Base-by-base conservation (phyloP, 2,329 filamentous ascomycete genomes). In the Diaporthe velutina region DNA sequence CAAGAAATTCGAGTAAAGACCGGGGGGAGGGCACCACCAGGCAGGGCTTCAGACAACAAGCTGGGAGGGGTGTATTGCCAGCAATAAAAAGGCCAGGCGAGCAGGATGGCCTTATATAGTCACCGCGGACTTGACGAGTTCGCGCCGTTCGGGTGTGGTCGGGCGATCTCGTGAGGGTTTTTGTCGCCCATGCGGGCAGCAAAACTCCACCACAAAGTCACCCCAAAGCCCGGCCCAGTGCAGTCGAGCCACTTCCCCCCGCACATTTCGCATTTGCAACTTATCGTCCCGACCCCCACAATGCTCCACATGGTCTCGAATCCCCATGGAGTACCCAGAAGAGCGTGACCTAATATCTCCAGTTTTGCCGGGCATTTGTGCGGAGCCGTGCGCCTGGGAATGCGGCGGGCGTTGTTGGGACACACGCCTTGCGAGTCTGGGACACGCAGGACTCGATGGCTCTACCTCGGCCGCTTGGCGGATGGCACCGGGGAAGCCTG, bases 401-500 rank as follows among this genome's bases (percentile, higher is more conserved):
- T 22, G 50, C 40, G 66, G 57, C 64, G 64, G 35, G 54, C 15
- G 35, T 17, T 30, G 28, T 66, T 54, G 10, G 54, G 30, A n/a
- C 22, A n/a, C 33, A 25, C 38, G n/a, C n/a, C n/a, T n/a, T n/a
- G n/a, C n/a, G n/a, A n/a, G n/a, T n/a, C n/a, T n/a, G n/a, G n/a
- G n/a, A n/a, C n/a, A n/a, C n/a, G n/a, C n/a, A n/a, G n/a, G n/a
- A n/a, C n/a, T n/a, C n/a, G 17, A 28, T 68, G 73, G 73, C 66
- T 57, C 33, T 74, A 70, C 66, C 35, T 74, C 73, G 73, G 73
- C 66, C 52, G 33, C 54, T 74, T 74, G 73, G 73, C 67, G 35
- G 10, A 15, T 25, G 60, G 35, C 67, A 17, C 50, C 54, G 67
- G 67, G 67, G 54, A 55, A 17, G 35, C 35, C 10, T 10, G 35